A percentile compares a stretch with the other conserved stretches of the same genome.
phyloP scores from a whole-genome alignment of 2,329 filamentous ascomycete species.

The Bretziella fagacearum region DNA sequence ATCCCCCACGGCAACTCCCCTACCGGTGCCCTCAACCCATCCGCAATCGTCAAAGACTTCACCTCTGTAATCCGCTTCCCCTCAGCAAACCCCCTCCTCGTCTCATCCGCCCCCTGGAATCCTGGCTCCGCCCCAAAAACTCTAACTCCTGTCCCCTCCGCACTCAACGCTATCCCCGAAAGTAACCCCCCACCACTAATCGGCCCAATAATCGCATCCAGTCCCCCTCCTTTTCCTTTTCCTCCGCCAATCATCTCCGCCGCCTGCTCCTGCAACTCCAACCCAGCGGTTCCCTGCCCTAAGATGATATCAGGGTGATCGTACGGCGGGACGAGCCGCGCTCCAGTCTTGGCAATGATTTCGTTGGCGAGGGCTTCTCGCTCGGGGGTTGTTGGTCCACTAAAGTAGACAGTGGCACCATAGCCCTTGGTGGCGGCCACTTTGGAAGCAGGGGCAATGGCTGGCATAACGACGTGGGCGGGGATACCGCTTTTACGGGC shows the following conservation, averaged over 20 bases:
- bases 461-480: slow-evolving; percentile 83
- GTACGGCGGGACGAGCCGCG: slow-evolving; percentile 72
- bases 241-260: slow-evolving; percentile 27
- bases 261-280: slow-evolving; percentile 69
- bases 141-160: slow-evolving; percentile 49
- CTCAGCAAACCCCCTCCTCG: slow-evolving; percentile 47
- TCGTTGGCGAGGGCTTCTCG: slow-evolving; percentile 59
- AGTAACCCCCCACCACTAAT: slow-evolving; percentile 82
- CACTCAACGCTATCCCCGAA: slow-evolving; percentile 62
- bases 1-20: slow-evolving; percentile 61
- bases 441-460: slow-evolving; percentile 70
- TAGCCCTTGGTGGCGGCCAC: slow-evolving; percentile 67
- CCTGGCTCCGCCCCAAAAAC: slow-evolving; percentile 82
- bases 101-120: slow-evolving; percentile 74
- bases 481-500: slow-evolving; percentile 56
- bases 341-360: slow-evolving; percentile 55
- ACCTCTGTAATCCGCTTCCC: slow-evolving; percentile 51
- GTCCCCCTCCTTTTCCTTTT: slow-evolving; percentile 18
- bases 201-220: slow-evolving; percentile 64
- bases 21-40: slow-evolving; percentile 73
- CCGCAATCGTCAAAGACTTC: slow-evolving; percentile 65
- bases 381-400: slow-evolving; percentile 62
- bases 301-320: slow-evolving; percentile 85
- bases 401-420: slow-evolving; percentile 64
- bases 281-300: slow-evolving; percentile 75